Evolutionary conservation across 2,329 filamentous ascomycete species (phyloP), one percentile per base, ranked within the genome.

Genomic region (Calonectria ilicicola): DNA sequence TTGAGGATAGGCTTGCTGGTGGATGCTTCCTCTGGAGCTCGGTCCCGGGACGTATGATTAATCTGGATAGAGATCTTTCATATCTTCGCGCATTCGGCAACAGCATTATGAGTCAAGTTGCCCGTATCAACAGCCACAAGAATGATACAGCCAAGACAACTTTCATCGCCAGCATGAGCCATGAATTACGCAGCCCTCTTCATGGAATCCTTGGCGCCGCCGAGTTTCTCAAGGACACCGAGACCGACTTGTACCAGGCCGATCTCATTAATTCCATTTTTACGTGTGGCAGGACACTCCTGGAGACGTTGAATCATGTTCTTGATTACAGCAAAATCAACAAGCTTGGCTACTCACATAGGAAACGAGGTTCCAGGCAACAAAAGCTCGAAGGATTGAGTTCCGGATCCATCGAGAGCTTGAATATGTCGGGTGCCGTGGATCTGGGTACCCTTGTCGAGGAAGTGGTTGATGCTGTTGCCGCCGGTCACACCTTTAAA

Each of bases 131-230:
- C 70, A 88, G 88, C 0, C 81, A 87, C 42, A 86, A 86, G 35
- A 87, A 86, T 3, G 86, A 89, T 68, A 84, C 85, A 23, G 89
- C 89, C 49, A 91, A 91, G 75, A 87, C 87, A 1, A 89, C 89
- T 12, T 91, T 91, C 71, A 90, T 91, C 49, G 89, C 88, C 1
- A 90, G 87, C 32, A 90, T 91, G 73, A 90, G 88, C 21, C 90
- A 91, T 77, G 90, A 91, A 68, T 78, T 91, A 17, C 83, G 90
- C 38, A 89, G 86, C 5, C 90, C 90, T 0, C 79, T 91, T 2
- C 89, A 91, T 72, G 90, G 90, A 1, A 90, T 91, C 49, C 80
- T 91, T 0, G 89, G 87, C 1, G 90, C 82, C 74, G 83, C 85
- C 1, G 87, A 89, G 67, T 86, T 90, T 46, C 80, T 91, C 3